Evolutionary conservation across 768 basidiomycete genomes (phyloP).

Genomic region (Coprinopsis marcescibilis): DNA sequence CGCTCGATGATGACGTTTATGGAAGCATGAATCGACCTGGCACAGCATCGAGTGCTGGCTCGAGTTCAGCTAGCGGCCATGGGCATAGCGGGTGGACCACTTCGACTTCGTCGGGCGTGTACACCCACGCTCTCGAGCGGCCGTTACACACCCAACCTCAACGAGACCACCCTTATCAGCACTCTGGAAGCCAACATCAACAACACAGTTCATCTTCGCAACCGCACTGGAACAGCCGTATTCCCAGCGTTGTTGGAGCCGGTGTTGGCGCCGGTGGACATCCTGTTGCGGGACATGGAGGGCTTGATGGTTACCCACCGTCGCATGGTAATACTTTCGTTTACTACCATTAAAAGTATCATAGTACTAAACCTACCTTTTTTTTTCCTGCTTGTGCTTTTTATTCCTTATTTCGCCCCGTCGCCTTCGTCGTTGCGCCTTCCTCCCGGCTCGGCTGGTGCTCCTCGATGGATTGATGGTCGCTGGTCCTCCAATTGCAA

Average conservation of each 20-base stretch:
- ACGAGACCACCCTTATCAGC: neutral
- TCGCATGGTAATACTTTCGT: slow-evolving; percentile 27
- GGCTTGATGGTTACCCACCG: slow-evolving; percentile 3
- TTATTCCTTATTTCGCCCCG: neutral
- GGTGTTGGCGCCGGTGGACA: neutral
- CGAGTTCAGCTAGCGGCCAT: neutral
- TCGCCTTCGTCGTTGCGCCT: neutral
- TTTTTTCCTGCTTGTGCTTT: slow-evolving; percentile 4
- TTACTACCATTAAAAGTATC: slow-evolving; percentile 25
- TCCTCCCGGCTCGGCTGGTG: neutral
- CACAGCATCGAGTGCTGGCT: slow-evolving; percentile 1
- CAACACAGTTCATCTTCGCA: neutral
- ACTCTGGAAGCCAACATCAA: neutral
- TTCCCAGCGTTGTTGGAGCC: neutral
- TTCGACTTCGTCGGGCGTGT: slow-evolving; percentile 4
- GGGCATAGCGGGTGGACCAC: neutral
- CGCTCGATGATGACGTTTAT: neutral
- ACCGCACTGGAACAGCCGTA: neutral
- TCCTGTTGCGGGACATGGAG: neutral
- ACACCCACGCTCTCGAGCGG: neutral
- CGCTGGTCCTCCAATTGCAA: too few relatives aligned
- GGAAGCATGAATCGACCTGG: slow-evolving; percentile 1
- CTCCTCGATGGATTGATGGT: too few relatives aligned
- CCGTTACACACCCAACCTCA: too few relatives aligned
- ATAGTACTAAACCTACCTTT: slow-evolving; percentile 25